Conservation (phyloP, 345 rosid genomes). For the Alliaria petiolata region DNA sequence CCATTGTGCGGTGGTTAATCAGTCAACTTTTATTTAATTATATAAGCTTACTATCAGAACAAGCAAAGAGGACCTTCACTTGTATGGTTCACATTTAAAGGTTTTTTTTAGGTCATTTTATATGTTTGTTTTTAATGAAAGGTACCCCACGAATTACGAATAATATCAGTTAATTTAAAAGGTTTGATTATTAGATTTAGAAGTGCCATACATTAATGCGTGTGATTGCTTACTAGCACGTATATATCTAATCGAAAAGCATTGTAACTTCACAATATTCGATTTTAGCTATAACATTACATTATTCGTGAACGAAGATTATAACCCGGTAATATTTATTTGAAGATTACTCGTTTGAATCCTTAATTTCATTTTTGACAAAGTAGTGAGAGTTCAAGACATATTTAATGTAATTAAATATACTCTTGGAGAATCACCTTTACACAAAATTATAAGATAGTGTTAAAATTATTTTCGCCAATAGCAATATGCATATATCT, state of each 20-base stretch:
- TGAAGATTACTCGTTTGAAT: not conserved
- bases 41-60: conserved; percentile 25
- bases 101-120: not conserved
- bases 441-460: not conserved
- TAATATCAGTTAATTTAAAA: not conserved
- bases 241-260: not conserved
- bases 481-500: no score
- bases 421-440: not conserved
- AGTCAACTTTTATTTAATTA: conserved; percentile 23
- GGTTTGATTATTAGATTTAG: not conserved
- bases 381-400: not conserved
- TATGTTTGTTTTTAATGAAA: conserved; percentile 10
- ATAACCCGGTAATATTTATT: not conserved
- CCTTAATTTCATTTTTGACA: not conserved
- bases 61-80: conserved; percentile 25
- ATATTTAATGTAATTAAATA: no score
- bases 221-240: not conserved
- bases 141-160: conserved; percentile 14
- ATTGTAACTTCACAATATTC: not conserved
- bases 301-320: not conserved
- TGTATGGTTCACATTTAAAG: conserved; percentile 65
- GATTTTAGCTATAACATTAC: not conserved
- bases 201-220: conserved; percentile 20
- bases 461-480: no score
- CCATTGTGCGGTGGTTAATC: conserved; percentile 31